Percentiles rank a stretch among this genome's conserved stretches.
These are phyloP conservation scores for Russula earlei DNA, from an alignment of 768 basidiomycete species.

Conservation along the genomic window DNA sequence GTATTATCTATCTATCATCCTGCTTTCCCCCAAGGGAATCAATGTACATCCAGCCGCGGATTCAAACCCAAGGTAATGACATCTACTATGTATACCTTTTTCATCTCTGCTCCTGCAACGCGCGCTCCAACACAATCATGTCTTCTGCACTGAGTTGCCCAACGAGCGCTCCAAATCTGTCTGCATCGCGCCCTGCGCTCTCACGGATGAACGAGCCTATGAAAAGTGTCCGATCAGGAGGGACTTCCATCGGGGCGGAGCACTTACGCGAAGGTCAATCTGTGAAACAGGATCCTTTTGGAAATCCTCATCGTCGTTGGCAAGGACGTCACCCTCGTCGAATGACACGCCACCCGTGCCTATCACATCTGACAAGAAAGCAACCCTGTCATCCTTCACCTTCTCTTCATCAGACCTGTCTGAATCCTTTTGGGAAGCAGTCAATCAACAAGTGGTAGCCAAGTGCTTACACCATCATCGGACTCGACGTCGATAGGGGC, in stretches of 20 bases:
- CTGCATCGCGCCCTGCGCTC: constrained; percentile 52
- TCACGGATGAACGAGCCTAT: constrained; percentile 64
- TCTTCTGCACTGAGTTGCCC: constrained; percentile 67
- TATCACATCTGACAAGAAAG: constrained; percentile 77
- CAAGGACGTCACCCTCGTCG: constrained; percentile 60
- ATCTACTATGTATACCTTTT: not conserved
- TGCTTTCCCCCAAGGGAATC: too few species aligned
- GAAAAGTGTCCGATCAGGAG: not conserved
- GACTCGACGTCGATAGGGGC: constrained; percentile 49
- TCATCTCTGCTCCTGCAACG: constrained; percentile 12
- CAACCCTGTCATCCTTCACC: constrained; percentile 66
- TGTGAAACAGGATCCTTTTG: constrained; percentile 77
- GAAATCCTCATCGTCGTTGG: constrained; percentile 81
- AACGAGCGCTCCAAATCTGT: constrained; percentile 51
- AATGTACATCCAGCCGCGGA: not conserved
- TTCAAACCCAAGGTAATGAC: not conserved
- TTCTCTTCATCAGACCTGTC: constrained; percentile 93
- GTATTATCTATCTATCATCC: too few species aligned
- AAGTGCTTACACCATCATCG: constrained; percentile 62
- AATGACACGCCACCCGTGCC: constrained; percentile 62
- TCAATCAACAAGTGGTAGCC: too few species aligned
- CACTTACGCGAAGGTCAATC: constrained; percentile 65
- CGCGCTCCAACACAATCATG: constrained; percentile 49
- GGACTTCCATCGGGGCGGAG: too few species aligned
- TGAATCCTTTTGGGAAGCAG: constrained; percentile 50